Evolutionary conservation across 1,284 basidiomycete species (phyloP).

Genomic region (Irpex sp.): DNA sequence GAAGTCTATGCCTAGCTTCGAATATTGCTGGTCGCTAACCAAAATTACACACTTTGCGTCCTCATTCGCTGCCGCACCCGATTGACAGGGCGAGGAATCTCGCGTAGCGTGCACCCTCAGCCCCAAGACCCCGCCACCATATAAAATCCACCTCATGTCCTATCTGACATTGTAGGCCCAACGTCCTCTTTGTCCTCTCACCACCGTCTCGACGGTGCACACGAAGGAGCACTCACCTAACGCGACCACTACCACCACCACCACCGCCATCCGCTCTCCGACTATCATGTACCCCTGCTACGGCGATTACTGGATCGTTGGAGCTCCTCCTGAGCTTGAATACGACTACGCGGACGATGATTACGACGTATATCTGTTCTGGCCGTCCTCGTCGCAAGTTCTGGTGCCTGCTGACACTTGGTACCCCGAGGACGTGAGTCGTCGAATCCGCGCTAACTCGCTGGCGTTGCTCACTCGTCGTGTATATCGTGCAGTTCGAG

Average conservation of each 20-base stretch:
- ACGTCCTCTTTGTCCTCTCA: background rate
- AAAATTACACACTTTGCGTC: background rate
- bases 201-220: background rate
- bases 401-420: background rate
- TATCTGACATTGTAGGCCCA: background rate
- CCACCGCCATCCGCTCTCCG: too few relatives aligned
- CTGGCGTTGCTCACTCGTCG: background rate
- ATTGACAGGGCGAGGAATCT: background rate
- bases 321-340: background rate
- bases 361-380: slow-evolving; percentile 11
- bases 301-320: background rate
- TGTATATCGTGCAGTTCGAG: background rate
- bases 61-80: background rate
- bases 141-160: background rate
- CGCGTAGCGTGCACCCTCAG: background rate
- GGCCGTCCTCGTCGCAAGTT: slow-evolving; percentile 7
- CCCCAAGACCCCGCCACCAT: background rate
- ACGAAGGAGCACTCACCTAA: background rate
- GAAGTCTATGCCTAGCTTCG: background rate
- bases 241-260: background rate
- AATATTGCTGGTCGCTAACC: background rate
- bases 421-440: background rate
- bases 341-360: slow-evolving; percentile 5
- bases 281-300: background rate
- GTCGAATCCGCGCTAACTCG: background rate